Percentiles rank a stretch among this genome's conserved stretches.
Evolutionary conservation across 805 yeast genomes (phyloP).

Genomic region (Metschnikowia picachoensis): DNA sequence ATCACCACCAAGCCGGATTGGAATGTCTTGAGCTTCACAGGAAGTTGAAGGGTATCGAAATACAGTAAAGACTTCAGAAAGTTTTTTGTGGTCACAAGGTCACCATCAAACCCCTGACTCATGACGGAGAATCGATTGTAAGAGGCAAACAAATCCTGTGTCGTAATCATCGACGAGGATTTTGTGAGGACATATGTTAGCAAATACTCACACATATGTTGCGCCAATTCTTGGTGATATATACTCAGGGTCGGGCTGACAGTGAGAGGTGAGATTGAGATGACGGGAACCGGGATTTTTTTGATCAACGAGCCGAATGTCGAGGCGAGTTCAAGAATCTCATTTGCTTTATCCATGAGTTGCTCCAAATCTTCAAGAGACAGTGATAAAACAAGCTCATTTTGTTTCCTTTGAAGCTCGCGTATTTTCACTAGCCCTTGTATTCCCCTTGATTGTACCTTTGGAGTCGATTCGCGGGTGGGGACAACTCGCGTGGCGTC

Average conservation of each 20-base stretch:
- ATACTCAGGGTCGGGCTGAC: constrained; percentile 32
- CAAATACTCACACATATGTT: constrained; percentile 76
- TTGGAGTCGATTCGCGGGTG: constrained; percentile 7
- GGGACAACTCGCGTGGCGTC: constrained; percentile 28
- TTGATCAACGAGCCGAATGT: constrained; percentile 14
- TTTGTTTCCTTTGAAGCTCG: constrained; percentile 51
- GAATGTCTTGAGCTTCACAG: constrained; percentile 41
- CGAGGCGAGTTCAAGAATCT: constrained; percentile 49
- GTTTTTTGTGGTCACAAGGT: constrained; percentile 67
- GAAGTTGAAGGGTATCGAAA: constrained; percentile 56
- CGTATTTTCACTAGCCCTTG: constrained; percentile 62
- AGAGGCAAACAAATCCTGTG: constrained; percentile 40
- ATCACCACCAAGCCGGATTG: constrained; percentile 35
- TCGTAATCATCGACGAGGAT: constrained; percentile 35
- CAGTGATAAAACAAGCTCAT: constrained; percentile 56
- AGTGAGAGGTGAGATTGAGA: constrained; percentile 27
- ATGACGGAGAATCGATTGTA: constrained; percentile 34
- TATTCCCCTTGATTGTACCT: constrained; percentile 49
- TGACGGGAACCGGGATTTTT: neutral
- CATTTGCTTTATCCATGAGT: constrained; percentile 73
- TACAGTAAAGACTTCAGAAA: constrained; percentile 56
- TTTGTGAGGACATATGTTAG: constrained; percentile 27
- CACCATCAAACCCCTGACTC: constrained; percentile 50
- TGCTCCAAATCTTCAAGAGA: constrained; percentile 77
- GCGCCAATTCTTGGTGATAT: constrained; percentile 65